A percentile compares a stretch with the other conserved stretches of the same genome.
Evolutionary conservation across 352 stramenopile genomes (phyloP).

Genomic region (Pythium scleroteichum): DNA sequence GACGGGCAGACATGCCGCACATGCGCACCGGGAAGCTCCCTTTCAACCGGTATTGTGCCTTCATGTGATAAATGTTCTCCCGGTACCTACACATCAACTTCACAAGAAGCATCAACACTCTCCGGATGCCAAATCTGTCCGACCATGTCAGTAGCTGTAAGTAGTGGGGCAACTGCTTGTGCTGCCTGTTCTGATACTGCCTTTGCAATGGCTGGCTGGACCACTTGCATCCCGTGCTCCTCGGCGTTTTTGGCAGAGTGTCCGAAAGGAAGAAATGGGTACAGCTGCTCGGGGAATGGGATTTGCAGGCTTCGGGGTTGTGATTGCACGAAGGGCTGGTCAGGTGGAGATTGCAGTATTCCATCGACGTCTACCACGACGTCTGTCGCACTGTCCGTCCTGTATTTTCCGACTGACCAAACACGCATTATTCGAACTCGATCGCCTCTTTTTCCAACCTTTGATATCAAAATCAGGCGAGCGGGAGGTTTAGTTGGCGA

Average conservation of each 20-base stretch:
- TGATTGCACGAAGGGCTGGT: slow-evolving; percentile 42
- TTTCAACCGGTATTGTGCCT: neutral
- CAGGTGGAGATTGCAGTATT: slow-evolving; percentile 45
- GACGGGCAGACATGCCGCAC: slow-evolving; percentile 31
- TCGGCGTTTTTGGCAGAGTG: slow-evolving; percentile 36
- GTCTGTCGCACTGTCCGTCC: slow-evolving; percentile 29
- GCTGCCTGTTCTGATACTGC: slow-evolving; percentile 33
- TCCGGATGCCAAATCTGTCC: slow-evolving; percentile 42
- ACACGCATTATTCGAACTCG: slow-evolving; percentile 27
- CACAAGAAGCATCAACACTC: slow-evolving; percentile 5
- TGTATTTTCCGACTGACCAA: slow-evolving; percentile 49
- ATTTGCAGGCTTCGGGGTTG: slow-evolving; percentile 55
- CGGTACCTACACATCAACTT: slow-evolving; percentile 40
- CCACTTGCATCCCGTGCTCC: slow-evolving; percentile 51
- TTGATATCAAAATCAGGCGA: slow-evolving; percentile 38
- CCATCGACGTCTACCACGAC: neutral
- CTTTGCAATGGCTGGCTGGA: slow-evolving; percentile 59
- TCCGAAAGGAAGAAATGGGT: slow-evolving; percentile 49
- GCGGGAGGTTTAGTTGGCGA: slow-evolving; percentile 27
- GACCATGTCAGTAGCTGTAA: slow-evolving; percentile 38
- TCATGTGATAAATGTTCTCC: slow-evolving; percentile 32
- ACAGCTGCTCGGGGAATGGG: slow-evolving; percentile 60
- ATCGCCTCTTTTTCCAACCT: slow-evolving; percentile 6
- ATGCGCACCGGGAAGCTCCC: slow-evolving; percentile 6
- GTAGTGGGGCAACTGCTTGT: slow-evolving; percentile 34